Evolutionary conservation across 1,139 yeast genomes (phyloP).

Genomic region (Hyphopichia burtonii): DNA sequence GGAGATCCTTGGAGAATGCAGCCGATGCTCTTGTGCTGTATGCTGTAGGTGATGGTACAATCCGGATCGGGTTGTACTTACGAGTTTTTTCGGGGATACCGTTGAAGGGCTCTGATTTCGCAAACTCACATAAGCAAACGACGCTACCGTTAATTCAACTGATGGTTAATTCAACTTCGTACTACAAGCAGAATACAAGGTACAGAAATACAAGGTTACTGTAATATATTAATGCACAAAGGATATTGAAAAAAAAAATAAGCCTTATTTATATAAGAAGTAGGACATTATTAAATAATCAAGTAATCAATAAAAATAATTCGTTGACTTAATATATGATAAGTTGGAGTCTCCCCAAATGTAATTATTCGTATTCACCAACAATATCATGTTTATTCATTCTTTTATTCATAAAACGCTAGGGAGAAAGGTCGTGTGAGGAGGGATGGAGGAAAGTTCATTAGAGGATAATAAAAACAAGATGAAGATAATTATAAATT

Average conservation of each 20-base stretch:
- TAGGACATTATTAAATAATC: slow-evolving; percentile 1
- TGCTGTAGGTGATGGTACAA: too few relatives aligned
- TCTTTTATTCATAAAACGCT: not conserved
- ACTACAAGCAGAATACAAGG: not conserved
- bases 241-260: slow-evolving; percentile 1
- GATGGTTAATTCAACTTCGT: not conserved
- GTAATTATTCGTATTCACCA: not conserved
- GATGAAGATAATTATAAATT: not conserved
- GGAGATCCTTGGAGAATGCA: too few relatives aligned
- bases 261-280: slow-evolving; percentile 1
- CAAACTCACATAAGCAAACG: too few relatives aligned
- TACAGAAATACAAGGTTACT: not conserved
- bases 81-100: too few relatives aligned
- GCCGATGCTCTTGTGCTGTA: too few relatives aligned
- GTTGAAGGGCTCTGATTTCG: too few relatives aligned
- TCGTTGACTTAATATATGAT: not conserved
- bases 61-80: too few relatives aligned
- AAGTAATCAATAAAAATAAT: not conserved
- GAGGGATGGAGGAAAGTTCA: not conserved
- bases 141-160: not conserved
- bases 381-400: not conserved
- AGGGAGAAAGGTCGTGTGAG: not conserved
- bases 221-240: slow-evolving; percentile 2
- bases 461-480: not conserved
- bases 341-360: not conserved